phyloP scores from a whole-genome alignment of 1,284 basidiomycete genomes.

The Spongispora temasekensis region DNA sequence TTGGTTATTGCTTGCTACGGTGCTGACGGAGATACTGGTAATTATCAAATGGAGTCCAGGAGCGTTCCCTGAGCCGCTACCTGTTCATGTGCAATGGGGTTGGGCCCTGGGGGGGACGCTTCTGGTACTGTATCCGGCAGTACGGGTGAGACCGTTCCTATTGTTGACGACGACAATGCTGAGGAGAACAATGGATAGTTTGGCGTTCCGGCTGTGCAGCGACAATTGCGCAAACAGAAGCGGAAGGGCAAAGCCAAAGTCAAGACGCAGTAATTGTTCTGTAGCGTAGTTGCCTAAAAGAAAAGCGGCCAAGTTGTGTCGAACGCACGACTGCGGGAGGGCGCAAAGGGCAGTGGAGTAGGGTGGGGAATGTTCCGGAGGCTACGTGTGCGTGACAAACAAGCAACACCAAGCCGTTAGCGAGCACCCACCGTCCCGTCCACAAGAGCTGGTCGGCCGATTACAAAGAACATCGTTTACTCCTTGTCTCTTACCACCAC shows the following conservation, averaged over 20 bases:
- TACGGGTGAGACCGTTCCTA: conserved; percentile 49
- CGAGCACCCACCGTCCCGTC: conserved; percentile 1
- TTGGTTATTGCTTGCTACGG: conserved; percentile 81
- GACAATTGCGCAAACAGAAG: conserved; percentile 46
- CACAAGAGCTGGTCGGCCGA: background rate
- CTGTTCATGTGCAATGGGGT: conserved; percentile 60
- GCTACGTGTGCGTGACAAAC: conserved; percentile 27
- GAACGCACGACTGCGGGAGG: conserved; percentile 9
- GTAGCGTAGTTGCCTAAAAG: background rate
- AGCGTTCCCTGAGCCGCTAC: conserved; percentile 66
- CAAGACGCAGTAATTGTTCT: conserved; percentile 32
- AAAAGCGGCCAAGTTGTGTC: conserved; percentile 9
- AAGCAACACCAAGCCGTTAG: conserved; percentile 21
- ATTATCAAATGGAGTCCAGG: conserved; percentile 80
- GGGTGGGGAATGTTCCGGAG: conserved; percentile 36
- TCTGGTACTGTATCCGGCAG: conserved; percentile 66
- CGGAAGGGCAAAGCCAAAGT: conserved; percentile 37
- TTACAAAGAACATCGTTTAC: conserved; percentile 16
- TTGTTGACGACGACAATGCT: background rate
- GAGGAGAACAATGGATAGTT: conserved; percentile 44
- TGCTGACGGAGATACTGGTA: conserved; percentile 72
- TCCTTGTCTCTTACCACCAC: conserved; percentile 24
- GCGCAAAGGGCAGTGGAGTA: conserved; percentile 18
- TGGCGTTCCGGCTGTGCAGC: conserved; percentile 49
- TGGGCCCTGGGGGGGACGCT: conserved; percentile 59